Conservation (phyloP, 345 rosid species). For the Citrus glauca region DNA sequence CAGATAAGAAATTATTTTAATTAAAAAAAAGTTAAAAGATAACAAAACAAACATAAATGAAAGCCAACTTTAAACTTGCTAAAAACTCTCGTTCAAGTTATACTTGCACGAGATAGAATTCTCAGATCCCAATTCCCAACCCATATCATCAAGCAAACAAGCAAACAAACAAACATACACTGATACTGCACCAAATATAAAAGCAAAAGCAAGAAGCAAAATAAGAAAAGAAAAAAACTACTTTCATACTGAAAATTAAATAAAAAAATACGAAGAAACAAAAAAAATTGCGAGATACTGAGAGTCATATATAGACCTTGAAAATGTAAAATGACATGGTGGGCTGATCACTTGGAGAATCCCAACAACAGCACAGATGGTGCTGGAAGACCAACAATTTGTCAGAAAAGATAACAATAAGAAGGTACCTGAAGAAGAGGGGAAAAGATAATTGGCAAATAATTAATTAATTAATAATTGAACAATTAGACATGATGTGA, state of each 20-base stretch:
- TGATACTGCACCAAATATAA: not conserved
- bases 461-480: not conserved
- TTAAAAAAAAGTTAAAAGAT: not conserved
- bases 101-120: not conserved
- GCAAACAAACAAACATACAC: not conserved
- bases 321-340: not conserved
- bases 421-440: not conserved
- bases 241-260: too few relatives aligned
- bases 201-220: not conserved
- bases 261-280: not conserved
- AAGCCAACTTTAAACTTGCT: too few relatives aligned
- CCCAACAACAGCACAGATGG: not conserved
- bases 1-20: not conserved
- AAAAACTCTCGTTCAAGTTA: not conserved
- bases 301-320: not conserved
- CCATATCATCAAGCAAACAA: constrained; percentile 1
- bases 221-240: not conserved
- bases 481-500: not conserved
- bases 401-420: not conserved
- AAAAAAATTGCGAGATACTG: not conserved
- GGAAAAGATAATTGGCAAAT: not conserved
- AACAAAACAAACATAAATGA: not conserved
- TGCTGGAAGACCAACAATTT: not conserved
- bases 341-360: not conserved
- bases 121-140: constrained; percentile 19